A percentile compares a stretch with the other conserved stretches of the same genome.
These are phyloP conservation scores for Peterozyma xylosa DNA, from an alignment of 805 yeast species.

Conservation along the genomic window DNA sequence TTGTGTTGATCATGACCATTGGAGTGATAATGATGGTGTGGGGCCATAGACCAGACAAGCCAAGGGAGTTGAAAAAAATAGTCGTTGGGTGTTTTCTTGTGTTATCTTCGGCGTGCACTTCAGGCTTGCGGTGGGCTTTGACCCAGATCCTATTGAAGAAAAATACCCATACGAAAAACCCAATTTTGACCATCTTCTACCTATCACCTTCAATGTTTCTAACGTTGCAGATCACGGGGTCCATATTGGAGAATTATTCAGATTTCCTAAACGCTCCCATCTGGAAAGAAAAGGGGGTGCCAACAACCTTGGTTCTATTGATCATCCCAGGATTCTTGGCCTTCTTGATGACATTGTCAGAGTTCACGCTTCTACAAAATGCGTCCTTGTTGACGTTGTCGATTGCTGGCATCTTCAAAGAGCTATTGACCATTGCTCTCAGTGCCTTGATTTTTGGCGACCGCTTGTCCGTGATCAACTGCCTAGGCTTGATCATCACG, in stretches of 20 bases:
- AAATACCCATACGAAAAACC: conserved; percentile 56
- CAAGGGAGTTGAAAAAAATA: conserved; percentile 9
- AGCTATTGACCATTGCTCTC: conserved; percentile 70
- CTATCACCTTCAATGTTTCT: conserved; percentile 80
- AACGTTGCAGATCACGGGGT: conserved; percentile 53
- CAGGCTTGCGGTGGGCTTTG: conserved; percentile 93
- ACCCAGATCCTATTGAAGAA: conserved; percentile 74
- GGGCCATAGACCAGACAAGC: conserved; percentile 27
- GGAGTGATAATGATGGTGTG: conserved; percentile 89
- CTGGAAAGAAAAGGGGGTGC: conserved; percentile 57
- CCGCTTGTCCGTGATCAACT: conserved; percentile 54
- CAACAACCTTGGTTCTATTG: conserved; percentile 49
- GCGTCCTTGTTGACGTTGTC: conserved; percentile 83
- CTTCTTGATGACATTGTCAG: conserved; percentile 83
- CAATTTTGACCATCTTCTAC: conserved; percentile 77
- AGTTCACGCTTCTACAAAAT: conserved; percentile 72
- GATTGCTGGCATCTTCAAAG: conserved; percentile 91
- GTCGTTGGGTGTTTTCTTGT: conserved; percentile 67
- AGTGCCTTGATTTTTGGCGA: conserved; percentile 73
- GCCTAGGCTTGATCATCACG: conserved; percentile 68
- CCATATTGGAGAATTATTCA: conserved; percentile 60
- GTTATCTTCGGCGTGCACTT: conserved; percentile 67
- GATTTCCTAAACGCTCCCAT: conserved; percentile 45
- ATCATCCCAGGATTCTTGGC: conserved; percentile 82
- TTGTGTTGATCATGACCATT: conserved; percentile 70